phyloP scores from a whole-genome alignment of 176 grass and related monocot species.

The Tillandsia leiboldiana region DNA sequence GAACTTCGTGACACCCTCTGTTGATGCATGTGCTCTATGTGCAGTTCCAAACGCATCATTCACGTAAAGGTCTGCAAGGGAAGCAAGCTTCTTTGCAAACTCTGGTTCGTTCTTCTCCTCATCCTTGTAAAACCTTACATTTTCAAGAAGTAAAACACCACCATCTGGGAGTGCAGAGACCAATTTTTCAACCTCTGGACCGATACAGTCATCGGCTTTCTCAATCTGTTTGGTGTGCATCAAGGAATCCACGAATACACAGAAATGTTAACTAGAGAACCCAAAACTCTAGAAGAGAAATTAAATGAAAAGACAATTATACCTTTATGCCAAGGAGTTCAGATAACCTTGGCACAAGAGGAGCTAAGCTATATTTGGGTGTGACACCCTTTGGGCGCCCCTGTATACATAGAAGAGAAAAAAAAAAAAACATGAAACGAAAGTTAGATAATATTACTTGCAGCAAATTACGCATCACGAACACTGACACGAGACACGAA shows the following conservation, averaged over 20 bases:
- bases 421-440: neutral
- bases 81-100: constrained; percentile 44
- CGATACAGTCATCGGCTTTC: constrained; percentile 41
- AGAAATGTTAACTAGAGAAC: constrained; percentile 1
- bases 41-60: constrained; percentile 53
- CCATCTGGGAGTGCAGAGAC: constrained; percentile 34
- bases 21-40: constrained; percentile 44
- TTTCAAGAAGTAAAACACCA: constrained; percentile 38
- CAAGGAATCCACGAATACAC: neutral
- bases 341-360: constrained; percentile 44
- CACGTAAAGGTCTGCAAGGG: constrained; percentile 38
- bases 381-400: constrained; percentile 35
- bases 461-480: neutral
- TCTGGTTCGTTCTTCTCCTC: constrained; percentile 48
- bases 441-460: neutral
- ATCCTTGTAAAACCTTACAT: constrained; percentile 50
- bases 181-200: constrained; percentile 39
- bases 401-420: constrained; percentile 13
- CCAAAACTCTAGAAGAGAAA: neutral
- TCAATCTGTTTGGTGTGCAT: constrained; percentile 19
- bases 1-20: constrained; percentile 41
- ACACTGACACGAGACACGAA: too few species aligned
- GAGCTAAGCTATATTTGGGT: constrained; percentile 35
- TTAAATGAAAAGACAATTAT: neutral
- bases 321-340: constrained; percentile 41